Percentiles rank a stretch among this genome's conserved stretches.
phyloP scores from a whole-genome alignment of 2,329 filamentous ascomycete genomes.

The Penicillium glabrum region DNA sequence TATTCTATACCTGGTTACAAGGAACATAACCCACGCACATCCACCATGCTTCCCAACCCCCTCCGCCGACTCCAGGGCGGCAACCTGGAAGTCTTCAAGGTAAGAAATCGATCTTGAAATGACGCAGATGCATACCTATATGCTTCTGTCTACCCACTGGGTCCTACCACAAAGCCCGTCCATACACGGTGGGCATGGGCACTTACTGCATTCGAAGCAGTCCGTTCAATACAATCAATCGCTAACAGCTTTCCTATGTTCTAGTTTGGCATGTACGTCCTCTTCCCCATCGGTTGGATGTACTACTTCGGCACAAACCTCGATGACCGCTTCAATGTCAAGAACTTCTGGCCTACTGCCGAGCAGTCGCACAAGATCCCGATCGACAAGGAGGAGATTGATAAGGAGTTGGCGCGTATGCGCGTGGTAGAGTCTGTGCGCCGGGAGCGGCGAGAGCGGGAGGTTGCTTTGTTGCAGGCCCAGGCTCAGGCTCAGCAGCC shows the following conservation, averaged over 20 bases:
- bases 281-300: conserved; percentile 99
- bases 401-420: conserved; percentile 73
- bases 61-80: conserved; percentile 68
- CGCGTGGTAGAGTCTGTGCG: conserved; percentile 50
- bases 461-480: conserved; percentile 24
- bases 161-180: not conserved
- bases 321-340: conserved; percentile 83
- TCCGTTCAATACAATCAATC: not conserved
- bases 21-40: not conserved
- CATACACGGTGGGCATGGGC: not conserved
- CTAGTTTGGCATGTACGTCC: conserved; percentile 96
- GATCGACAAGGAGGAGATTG: conserved; percentile 61
- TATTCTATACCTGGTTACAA: not conserved
- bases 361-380: conserved; percentile 56
- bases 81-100: conserved; percentile 95
- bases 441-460: conserved; percentile 45
- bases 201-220: not conserved
- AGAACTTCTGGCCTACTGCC: conserved; percentile 87
- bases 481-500: conserved; percentile 21
- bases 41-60: conserved; percentile 37
- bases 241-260: not conserved
- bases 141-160: not conserved
- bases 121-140: not conserved
- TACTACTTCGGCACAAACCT: conserved; percentile 99
- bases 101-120: conserved; percentile 38